Evolutionary conservation across 805 yeast species (phyloP).

Genomic region (Candida yuanshanica): DNA sequence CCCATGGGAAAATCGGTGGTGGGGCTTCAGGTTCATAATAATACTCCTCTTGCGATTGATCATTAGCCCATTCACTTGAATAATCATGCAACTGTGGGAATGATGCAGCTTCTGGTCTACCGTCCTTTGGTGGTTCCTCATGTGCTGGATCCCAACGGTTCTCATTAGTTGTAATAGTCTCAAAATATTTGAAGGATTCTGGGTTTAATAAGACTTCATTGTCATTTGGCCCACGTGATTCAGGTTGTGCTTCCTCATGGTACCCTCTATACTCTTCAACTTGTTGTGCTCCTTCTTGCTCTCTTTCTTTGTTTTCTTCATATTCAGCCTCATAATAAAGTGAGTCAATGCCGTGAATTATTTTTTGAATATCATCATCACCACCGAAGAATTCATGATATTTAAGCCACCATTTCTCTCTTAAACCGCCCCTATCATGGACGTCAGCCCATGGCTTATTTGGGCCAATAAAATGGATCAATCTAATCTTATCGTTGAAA

Average conservation of each 20-base stretch:
- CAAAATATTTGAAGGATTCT: conserved; percentile 16
- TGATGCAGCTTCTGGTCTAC: conserved; percentile 22
- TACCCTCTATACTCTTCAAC: conserved; percentile 1
- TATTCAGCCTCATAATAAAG: conserved; percentile 9
- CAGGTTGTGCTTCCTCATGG: background rate
- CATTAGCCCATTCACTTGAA: conserved; percentile 17
- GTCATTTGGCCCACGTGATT: conserved; percentile 1
- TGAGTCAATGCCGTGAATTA: conserved; percentile 22
- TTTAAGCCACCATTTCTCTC: conserved; percentile 21
- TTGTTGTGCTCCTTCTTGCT: background rate
- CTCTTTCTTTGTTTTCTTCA: background rate
- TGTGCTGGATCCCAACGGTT: conserved; percentile 39
- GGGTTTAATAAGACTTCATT: conserved; percentile 17
- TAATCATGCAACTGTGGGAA: conserved; percentile 17
- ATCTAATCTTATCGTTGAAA: conserved; percentile 38
- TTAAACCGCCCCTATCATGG: conserved; percentile 12
- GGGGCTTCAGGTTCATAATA: conserved; percentile 7
- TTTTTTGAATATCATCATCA: conserved; percentile 10
- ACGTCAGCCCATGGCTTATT: conserved; percentile 47
- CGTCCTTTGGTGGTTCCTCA: conserved; percentile 36
- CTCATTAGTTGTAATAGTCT: conserved; percentile 11
- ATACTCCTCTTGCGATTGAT: background rate
- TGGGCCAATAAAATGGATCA: conserved; percentile 65
- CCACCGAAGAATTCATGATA: conserved; percentile 18
- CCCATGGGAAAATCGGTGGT: conserved; percentile 29